A percentile compares a stretch with the other conserved stretches of the same genome.
These are phyloP conservation scores for Lactifluus subvellereus DNA, from an alignment of 768 basidiomycete genomes.

Conservation along the genomic window DNA sequence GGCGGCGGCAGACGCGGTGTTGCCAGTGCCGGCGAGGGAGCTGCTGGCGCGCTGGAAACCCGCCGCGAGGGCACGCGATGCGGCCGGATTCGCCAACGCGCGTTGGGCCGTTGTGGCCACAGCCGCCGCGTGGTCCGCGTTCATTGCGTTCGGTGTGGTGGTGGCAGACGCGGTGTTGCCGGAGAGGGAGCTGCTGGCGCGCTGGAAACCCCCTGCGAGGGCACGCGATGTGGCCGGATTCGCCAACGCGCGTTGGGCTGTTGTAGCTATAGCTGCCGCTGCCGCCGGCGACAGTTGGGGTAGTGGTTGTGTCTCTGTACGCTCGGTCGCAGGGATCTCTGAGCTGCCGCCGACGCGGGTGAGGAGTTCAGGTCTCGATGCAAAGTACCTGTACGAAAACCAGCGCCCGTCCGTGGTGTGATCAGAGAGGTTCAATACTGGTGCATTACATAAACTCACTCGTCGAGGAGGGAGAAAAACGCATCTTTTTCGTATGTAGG, in stretches of 20 bases:
- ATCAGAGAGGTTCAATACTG: not conserved
- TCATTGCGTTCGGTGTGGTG: not conserved
- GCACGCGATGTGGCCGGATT: slow-evolving; percentile 14
- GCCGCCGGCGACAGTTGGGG: not conserved
- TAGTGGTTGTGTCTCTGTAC: not conserved
- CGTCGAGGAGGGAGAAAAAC: slow-evolving; percentile 75
- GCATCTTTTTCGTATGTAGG: slow-evolving; percentile 67
- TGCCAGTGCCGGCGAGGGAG: not conserved
- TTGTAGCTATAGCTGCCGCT: slow-evolving; percentile 8
- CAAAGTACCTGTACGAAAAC: slow-evolving; percentile 15
- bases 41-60: slow-evolving; percentile 8
- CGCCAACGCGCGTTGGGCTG: slow-evolving; percentile 30
- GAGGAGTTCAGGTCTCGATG: slow-evolving; percentile 24
- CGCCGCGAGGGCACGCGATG: slow-evolving; percentile 5
- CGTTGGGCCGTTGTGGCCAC: slow-evolving; percentile 25
- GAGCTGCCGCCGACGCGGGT: slow-evolving; percentile 1
- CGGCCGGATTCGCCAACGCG: slow-evolving; percentile 24
- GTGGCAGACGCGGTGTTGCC: not conserved
- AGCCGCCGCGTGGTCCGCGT: not conserved
- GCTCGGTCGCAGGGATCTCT: not conserved
- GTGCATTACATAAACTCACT: slow-evolving; percentile 39
- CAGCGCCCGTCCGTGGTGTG: not conserved
- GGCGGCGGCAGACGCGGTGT: not conserved
- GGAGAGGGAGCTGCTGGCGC: not conserved
- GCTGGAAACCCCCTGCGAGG: slow-evolving; percentile 7